Evolutionary conservation across 208 protist species (phyloP).

Genomic region (Leishmania mexicana): DNA sequence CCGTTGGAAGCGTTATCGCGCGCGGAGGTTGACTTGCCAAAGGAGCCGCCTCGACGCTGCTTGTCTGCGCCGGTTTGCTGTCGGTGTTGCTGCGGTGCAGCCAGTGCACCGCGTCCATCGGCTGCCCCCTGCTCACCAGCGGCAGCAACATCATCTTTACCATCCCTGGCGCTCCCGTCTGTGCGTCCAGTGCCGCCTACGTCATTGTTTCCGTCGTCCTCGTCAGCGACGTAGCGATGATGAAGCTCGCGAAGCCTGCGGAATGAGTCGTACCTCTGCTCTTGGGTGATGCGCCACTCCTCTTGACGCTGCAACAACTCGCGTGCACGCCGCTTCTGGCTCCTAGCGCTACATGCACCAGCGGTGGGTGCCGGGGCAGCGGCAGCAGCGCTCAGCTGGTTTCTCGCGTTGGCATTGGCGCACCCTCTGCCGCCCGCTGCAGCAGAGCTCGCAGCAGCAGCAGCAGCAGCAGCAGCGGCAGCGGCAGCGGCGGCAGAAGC

Average conservation of each 20-base stretch:
- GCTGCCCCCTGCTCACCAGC: not conserved
- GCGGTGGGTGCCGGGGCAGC: not conserved
- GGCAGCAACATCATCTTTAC: not conserved
- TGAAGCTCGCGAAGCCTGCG: conserved; percentile 28
- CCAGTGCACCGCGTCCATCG: not conserved
- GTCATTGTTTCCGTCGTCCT: not conserved
- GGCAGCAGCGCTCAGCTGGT: not conserved
- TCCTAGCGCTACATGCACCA: conserved; percentile 1
- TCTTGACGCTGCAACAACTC: conserved; percentile 32
- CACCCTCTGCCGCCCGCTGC: not conserved
- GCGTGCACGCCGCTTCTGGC: conserved; percentile 11
- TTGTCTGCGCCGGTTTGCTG: not conserved
- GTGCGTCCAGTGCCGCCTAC: not conserved
- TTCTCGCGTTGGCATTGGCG: not conserved
- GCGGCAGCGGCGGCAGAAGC: not conserved
- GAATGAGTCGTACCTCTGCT: conserved; percentile 36
- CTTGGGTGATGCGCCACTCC: conserved; percentile 22
- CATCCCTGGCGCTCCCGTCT: not conserved
- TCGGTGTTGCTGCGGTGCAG: not conserved
- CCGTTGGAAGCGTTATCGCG: not conserved
- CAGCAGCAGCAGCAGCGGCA: too few species aligned
- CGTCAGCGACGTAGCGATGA: conserved; percentile 10
- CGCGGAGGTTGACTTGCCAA: not conserved
- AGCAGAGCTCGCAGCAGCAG: not conserved
- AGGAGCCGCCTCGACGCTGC: not conserved